These are phyloP conservation scores for Cutaneotrichosporon spelunceum DNA, from an alignment of 1,284 basidiomycete genomes.

Conservation along the genomic window DNA sequence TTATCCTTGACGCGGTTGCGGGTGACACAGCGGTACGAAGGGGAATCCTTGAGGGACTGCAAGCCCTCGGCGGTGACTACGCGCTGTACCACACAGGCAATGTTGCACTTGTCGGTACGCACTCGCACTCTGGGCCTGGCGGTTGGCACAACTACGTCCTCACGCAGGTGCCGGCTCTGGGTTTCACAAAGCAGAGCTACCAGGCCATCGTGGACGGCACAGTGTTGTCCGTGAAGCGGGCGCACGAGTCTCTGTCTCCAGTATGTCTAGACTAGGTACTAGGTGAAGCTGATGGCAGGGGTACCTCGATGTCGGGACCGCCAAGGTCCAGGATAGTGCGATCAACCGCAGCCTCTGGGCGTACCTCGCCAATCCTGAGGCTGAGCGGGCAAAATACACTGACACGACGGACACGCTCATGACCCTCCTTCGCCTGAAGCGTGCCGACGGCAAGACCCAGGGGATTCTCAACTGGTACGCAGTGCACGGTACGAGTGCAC, in stretches of 20 bases:
- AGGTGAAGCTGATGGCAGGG: conserved; percentile 6
- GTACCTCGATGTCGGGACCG: conserved; percentile 11
- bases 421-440: conserved; percentile 18
- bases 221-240: conserved; percentile 8
- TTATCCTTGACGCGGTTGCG: conserved; percentile 12
- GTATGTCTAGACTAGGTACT: not conserved
- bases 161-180: conserved; percentile 13
- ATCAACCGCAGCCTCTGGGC: conserved; percentile 21
- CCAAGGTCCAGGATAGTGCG: conserved; percentile 17
- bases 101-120: conserved; percentile 16
- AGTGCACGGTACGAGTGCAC: conserved; percentile 17
- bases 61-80: conserved; percentile 6
- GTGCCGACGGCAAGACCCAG: conserved; percentile 11
- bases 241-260: conserved; percentile 14
- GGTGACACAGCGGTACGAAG: conserved; percentile 17
- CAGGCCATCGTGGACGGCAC: conserved; percentile 17
- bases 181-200: conserved; percentile 15
- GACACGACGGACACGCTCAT: conserved; percentile 17
- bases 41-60: conserved; percentile 17
- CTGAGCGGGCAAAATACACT: conserved; percentile 13
- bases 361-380: conserved; percentile 20
- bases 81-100: conserved; percentile 4
- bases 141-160: conserved; percentile 23
- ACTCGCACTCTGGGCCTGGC: conserved; percentile 20
- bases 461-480: conserved; percentile 21